These are phyloP conservation scores for Phytomonas serpens DNA, from an alignment of 208 protist species.

Conservation along the genomic window DNA sequence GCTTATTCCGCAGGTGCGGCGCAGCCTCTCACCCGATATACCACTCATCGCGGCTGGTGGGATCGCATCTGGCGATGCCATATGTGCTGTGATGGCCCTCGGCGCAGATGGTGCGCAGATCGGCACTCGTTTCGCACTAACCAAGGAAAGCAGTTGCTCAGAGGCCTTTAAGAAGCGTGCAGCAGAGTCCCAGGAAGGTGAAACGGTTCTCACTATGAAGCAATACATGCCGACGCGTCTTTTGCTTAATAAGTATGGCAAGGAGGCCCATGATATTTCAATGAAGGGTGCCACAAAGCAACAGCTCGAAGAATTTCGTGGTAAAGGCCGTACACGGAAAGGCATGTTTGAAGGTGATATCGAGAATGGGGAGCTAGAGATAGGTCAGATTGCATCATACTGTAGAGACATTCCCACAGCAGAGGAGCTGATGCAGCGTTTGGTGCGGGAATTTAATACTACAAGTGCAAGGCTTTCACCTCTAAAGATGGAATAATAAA, in stretches of 20 bases:
- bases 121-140: slow-evolving; percentile 67
- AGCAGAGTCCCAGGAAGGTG: slow-evolving; percentile 24
- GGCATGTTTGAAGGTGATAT: slow-evolving; percentile 61
- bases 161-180: slow-evolving; percentile 51
- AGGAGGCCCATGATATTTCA: slow-evolving; percentile 26
- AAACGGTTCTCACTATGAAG: slow-evolving; percentile 66
- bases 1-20: slow-evolving; percentile 50
- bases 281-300: slow-evolving; percentile 33
- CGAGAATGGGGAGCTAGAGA: slow-evolving; percentile 46
- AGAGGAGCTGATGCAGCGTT: slow-evolving; percentile 31
- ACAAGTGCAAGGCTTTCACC: slow-evolving; percentile 15
- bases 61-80: slow-evolving; percentile 45
- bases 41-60: slow-evolving; percentile 71
- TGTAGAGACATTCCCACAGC: slow-evolving; percentile 34
- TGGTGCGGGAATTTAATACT: slow-evolving; percentile 45
- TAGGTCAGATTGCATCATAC: slow-evolving; percentile 45
- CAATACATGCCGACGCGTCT: slow-evolving; percentile 47
- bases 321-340: slow-evolving; percentile 28
- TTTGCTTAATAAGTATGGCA: slow-evolving; percentile 49
- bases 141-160: slow-evolving; percentile 39
- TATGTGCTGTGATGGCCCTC: slow-evolving; percentile 57
- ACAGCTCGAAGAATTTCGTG: slow-evolving; percentile 29
- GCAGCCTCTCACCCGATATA: slow-evolving; percentile 40
- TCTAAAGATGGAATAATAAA: slow-evolving; percentile 18
- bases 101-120: slow-evolving; percentile 74